Percentiles rank a stretch among this genome's conserved stretches.
These are phyloP conservation scores for Cyberlindnera mississippiensis DNA, from an alignment of 805 yeast species.

Conservation along the genomic window DNA sequence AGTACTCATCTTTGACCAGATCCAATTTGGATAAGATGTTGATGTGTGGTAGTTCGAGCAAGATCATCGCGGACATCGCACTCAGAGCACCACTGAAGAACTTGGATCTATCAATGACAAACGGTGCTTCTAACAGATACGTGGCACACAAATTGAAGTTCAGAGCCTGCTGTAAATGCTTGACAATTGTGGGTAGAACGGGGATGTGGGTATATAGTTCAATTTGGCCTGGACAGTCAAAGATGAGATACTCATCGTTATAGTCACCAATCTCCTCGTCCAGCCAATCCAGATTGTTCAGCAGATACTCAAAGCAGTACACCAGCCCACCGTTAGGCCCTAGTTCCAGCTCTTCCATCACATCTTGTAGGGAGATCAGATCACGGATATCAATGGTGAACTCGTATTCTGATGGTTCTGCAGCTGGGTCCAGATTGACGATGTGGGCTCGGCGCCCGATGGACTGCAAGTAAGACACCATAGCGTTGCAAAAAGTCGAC, in stretches of 20 bases:
- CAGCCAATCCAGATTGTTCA: slow-evolving; percentile 92
- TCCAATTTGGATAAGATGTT: slow-evolving; percentile 87
- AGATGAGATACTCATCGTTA: slow-evolving; percentile 88
- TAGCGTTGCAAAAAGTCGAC: slow-evolving; percentile 84
- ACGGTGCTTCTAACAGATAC: slow-evolving; percentile 89
- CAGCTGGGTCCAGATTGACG: slow-evolving; percentile 95
- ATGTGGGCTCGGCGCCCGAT: slow-evolving; percentile 92
- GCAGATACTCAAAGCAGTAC: slow-evolving; percentile 87
- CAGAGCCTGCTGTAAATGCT: slow-evolving; percentile 73
- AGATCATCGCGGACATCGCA: slow-evolving; percentile 98
- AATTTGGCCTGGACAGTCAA: slow-evolving; percentile 97
- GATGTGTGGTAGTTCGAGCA: slow-evolving; percentile 91
- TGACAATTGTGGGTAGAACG: slow-evolving; percentile 82
- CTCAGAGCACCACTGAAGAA: slow-evolving; percentile 92
- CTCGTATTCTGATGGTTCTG: slow-evolving; percentile 87
- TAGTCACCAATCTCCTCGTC: slow-evolving; percentile 96
- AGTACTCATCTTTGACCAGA: slow-evolving; percentile 72
- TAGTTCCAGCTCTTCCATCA: slow-evolving; percentile 87
- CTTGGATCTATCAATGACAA: slow-evolving; percentile 84
- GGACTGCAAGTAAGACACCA: slow-evolving; percentile 83
- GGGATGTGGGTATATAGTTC: slow-evolving; percentile 95
- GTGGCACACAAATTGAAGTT: slow-evolving; percentile 91
- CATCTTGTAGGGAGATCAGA: slow-evolving; percentile 85
- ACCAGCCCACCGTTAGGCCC: slow-evolving; percentile 96
- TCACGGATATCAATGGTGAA: slow-evolving; percentile 92